phyloP scores from a whole-genome alignment of 257 asterid species.

The Parsonsia alboflavescens region DNA sequence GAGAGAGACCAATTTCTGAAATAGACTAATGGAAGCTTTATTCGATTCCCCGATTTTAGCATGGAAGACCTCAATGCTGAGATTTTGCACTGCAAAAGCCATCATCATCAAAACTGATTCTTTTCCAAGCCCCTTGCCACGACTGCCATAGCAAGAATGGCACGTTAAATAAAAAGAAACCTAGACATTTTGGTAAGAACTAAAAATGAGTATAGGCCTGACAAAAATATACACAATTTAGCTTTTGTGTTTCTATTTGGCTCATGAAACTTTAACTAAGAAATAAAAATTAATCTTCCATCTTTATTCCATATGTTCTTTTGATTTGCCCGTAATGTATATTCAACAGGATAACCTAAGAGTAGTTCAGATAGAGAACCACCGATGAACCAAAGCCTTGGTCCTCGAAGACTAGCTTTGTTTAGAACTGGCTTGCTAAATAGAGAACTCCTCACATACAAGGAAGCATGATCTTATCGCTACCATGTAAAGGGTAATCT shows the following conservation, averaged over 20 bases:
- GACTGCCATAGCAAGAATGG: conserved; percentile 40
- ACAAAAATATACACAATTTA: background rate
- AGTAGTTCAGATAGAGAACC: background rate
- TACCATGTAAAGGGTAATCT: too few relatives aligned
- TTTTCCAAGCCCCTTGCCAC: conserved; percentile 88
- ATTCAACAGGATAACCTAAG: background rate
- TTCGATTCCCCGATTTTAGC: conserved; percentile 79
- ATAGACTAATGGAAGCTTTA: conserved; percentile 65
- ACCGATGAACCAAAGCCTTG: background rate
- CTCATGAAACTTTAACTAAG: background rate
- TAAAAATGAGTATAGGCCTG: background rate
- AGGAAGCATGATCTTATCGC: too few relatives aligned
- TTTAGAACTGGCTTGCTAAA: too few relatives aligned
- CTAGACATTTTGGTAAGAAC: background rate
- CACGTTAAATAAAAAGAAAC: background rate
- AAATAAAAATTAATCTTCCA: background rate
- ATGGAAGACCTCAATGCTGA: conserved; percentile 48
- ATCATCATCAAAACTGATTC: conserved; percentile 82
- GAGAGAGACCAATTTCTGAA: conserved; percentile 61
- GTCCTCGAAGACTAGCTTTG: too few relatives aligned
- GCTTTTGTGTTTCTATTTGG: background rate
- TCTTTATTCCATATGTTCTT: background rate
- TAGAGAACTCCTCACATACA: too few relatives aligned
- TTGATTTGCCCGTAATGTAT: background rate
- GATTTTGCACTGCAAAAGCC: conserved; percentile 59